Evolutionary conservation across 805 yeast species (phyloP).

Genomic region (Starmerella stigmatis): DNA sequence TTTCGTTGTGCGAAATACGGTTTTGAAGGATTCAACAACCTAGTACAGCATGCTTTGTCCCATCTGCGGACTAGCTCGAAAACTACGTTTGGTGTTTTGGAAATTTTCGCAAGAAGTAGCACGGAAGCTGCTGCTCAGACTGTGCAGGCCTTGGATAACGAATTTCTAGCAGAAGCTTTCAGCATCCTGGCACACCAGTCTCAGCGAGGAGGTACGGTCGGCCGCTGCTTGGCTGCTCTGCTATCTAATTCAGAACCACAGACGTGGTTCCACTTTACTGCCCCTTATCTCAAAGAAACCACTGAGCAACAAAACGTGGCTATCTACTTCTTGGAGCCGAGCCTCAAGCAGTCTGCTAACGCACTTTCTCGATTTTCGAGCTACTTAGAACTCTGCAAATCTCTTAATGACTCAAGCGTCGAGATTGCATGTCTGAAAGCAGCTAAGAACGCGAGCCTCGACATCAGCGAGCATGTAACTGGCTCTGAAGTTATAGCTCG

Average conservation of each 20-base stretch:
- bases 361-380: constrained; percentile 1
- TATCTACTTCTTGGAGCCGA: constrained; percentile 18
- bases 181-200: constrained; percentile 2
- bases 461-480: constrained; percentile 12
- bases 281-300: neutral
- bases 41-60: constrained; percentile 4
- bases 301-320: constrained; percentile 9
- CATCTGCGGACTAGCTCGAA: constrained; percentile 8
- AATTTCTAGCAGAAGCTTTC: constrained; percentile 9
- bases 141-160: neutral
- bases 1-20: neutral
- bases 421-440: constrained; percentile 18
- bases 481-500: constrained; percentile 3
- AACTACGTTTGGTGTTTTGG: constrained; percentile 14
- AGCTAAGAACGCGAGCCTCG: constrained; percentile 16
- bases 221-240: constrained; percentile 14
- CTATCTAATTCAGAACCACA: constrained; percentile 7
- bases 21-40: neutral
- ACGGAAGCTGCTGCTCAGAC: neutral
- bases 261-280: constrained; percentile 8
- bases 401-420: neutral
- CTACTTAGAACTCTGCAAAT: constrained; percentile 8
- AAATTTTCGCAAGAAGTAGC: constrained; percentile 9
- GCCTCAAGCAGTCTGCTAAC: constrained; percentile 11
- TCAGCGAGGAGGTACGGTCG: constrained; percentile 11